A percentile compares a stretch with the other conserved stretches of the same genome.
phyloP scores from a whole-genome alignment of 352 stramenopile species.

The Phytophthora syringae region DNA sequence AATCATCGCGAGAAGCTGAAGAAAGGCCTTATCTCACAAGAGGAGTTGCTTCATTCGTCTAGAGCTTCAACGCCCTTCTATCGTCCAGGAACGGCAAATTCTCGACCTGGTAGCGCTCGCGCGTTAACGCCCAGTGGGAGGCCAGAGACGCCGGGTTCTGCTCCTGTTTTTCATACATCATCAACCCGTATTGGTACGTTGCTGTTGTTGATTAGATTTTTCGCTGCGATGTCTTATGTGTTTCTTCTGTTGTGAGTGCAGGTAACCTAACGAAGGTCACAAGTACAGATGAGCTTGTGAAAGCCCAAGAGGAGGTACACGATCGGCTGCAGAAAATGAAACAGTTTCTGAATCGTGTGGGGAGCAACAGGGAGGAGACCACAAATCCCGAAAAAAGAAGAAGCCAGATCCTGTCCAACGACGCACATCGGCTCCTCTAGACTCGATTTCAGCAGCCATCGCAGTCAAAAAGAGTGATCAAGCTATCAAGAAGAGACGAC shows the following conservation, averaged over 20 bases:
- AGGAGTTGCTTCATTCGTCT: constrained; percentile 31
- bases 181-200: constrained; percentile 52
- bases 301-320: constrained; percentile 55
- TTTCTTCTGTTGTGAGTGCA: constrained; percentile 12
- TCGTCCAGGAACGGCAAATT: constrained; percentile 34
- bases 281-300: constrained; percentile 49
- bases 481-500: constrained; percentile 1
- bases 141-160: constrained; percentile 37
- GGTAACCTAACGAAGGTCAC: constrained; percentile 60
- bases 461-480: constrained; percentile 7
- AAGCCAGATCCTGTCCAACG: constrained; percentile 5
- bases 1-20: constrained; percentile 50
- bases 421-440: constrained; percentile 9
- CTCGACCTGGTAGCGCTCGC: constrained; percentile 43
- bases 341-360: constrained; percentile 52
- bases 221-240: neutral
- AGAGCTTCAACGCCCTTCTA: constrained; percentile 49
- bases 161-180: constrained; percentile 58
- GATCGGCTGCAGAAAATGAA: constrained; percentile 69
- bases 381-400: constrained; percentile 1
- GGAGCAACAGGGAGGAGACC: constrained; percentile 2
- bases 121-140: constrained; percentile 42
- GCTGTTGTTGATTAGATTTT: neutral
- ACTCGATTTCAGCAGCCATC: constrained; percentile 14
- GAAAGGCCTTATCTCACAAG: constrained; percentile 46